Evolutionary conservation across 2,329 filamentous ascomycete species (phyloP), one percentile per base, ranked within the genome.

Genomic region (Penicillium vulpinum): DNA sequence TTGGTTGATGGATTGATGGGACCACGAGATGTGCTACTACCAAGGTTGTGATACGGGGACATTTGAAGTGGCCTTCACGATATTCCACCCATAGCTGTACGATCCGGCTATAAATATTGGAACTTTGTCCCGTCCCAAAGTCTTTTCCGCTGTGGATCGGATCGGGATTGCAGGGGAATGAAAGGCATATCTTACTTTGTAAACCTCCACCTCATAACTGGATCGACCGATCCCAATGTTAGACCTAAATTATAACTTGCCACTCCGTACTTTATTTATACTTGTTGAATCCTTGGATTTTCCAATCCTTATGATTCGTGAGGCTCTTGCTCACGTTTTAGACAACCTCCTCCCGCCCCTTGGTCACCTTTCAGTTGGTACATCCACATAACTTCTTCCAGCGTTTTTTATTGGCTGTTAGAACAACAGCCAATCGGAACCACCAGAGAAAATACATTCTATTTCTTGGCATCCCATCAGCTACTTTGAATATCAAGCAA

Each of bases 1-100:
- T 15, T 41, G 51, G 54, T 62, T 51, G 33, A 54, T 16, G 46
- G 45, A 47, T n/a, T n/a, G n/a, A n/a, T n/a, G 28, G 2, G 16
- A 39, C 51, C 55, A 58, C 48, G 40, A 59, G 49, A 35, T 29
- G 29, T 52, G 33, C 39, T 29, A 36, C 56, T 56, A 41, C 26
- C 26, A 8, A 28, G 26, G 26, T 28, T 28, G 6, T 28, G 11
- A 29, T n/a, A n/a, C n/a, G n/a, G n/a, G n/a, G n/a, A n/a, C n/a
- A n/a, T n/a, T n/a, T n/a, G n/a, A n/a, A n/a, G n/a, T n/a, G n/a
- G n/a, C n/a, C n/a, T n/a, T n/a, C n/a, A n/a, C n/a, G n/a, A n/a
- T n/a, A n/a, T n/a, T n/a, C n/a, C n/a, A n/a, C n/a, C n/a, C n/a
- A n/a, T n/a, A n/a, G n/a, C n/a, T 16, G 29, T 18, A n/a, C 4